These are phyloP conservation scores for Pseudogymnoascus sp. DNA, from an alignment of 2,329 filamentous ascomycete species.

Conservation along the genomic window DNA sequence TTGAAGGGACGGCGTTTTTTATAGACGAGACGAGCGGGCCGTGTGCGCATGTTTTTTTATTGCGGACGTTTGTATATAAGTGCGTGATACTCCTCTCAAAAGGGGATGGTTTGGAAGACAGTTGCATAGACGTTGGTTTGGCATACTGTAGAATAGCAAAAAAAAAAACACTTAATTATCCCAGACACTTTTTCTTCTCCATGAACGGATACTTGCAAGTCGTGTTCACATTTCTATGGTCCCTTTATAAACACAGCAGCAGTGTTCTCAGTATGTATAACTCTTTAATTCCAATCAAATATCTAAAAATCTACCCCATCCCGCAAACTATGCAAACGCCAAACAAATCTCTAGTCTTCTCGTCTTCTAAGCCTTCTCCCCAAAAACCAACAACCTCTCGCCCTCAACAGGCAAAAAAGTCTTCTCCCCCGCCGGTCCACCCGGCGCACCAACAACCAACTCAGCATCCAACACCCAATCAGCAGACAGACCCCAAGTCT, in stretches of 20 bases:
- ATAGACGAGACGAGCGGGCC: background rate
- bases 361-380: constrained; percentile 24
- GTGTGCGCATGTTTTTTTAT: background rate
- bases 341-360: background rate
- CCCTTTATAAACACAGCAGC: background rate
- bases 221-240: background rate
- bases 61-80: constrained; percentile 6
- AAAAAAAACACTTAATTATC: constrained; percentile 5
- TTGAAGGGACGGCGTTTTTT: background rate
- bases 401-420: constrained; percentile 51
- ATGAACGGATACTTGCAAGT: background rate
- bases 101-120: background rate
- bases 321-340: background rate
- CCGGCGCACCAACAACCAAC: constrained; percentile 69
- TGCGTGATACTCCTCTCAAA: constrained; percentile 2
- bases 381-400: constrained; percentile 59
- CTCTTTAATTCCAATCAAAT: background rate
- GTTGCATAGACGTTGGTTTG: background rate
- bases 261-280: background rate
- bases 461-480: constrained; percentile 75
- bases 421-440: constrained; percentile 54
- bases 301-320: background rate
- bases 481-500: constrained; percentile 60
- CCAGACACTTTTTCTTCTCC: background rate
- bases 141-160: background rate